Conservation (phyloP, 768 basidiomycete genomes). For the Porpolomopsis calyptriformis region DNA sequence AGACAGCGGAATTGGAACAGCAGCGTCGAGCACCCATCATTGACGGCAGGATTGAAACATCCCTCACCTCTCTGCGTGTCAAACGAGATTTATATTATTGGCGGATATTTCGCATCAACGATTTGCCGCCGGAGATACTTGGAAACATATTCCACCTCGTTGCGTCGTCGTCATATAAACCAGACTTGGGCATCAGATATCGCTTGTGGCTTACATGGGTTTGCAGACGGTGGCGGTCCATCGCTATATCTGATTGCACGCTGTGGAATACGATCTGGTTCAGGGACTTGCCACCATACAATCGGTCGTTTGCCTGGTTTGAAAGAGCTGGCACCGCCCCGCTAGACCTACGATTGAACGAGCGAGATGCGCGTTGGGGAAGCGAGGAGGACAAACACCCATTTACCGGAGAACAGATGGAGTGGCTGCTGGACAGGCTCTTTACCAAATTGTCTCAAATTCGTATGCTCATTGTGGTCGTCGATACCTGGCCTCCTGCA, state of each 20-base stretch:
- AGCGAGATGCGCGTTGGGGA: slow-evolving; percentile 20
- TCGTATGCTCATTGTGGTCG: slow-evolving; percentile 47
- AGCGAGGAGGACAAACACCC: slow-evolving; percentile 16
- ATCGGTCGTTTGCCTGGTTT: slow-evolving; percentile 46
- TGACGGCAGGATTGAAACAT: not conserved
- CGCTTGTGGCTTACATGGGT: slow-evolving; percentile 49
- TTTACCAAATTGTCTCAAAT: slow-evolving; percentile 46
- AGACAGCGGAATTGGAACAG: not conserved
- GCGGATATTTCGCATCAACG: slow-evolving; percentile 44
- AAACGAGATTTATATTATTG: slow-evolving; percentile 21
- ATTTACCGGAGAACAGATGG: slow-evolving; percentile 35
- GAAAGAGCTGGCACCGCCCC: slow-evolving; percentile 43
- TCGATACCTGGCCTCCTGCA: slow-evolving; percentile 45
- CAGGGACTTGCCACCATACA: slow-evolving; percentile 37
- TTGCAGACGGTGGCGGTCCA: slow-evolving; percentile 44
- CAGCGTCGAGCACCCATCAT: not conserved
- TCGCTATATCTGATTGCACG: slow-evolving; percentile 37
- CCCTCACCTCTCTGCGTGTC: not conserved
- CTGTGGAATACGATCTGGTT: slow-evolving; percentile 64
- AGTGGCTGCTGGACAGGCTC: slow-evolving; percentile 37
- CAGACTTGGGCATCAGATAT: slow-evolving; percentile 22
- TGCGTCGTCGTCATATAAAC: slow-evolving; percentile 38
- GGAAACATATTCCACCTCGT: slow-evolving; percentile 52
- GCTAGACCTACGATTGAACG: slow-evolving; percentile 55
- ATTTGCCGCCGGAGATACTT: slow-evolving; percentile 58